Evolutionary conservation across 2,329 filamentous ascomycete genomes (phyloP).

Genomic region (Chrysoporthe cubensis): DNA sequence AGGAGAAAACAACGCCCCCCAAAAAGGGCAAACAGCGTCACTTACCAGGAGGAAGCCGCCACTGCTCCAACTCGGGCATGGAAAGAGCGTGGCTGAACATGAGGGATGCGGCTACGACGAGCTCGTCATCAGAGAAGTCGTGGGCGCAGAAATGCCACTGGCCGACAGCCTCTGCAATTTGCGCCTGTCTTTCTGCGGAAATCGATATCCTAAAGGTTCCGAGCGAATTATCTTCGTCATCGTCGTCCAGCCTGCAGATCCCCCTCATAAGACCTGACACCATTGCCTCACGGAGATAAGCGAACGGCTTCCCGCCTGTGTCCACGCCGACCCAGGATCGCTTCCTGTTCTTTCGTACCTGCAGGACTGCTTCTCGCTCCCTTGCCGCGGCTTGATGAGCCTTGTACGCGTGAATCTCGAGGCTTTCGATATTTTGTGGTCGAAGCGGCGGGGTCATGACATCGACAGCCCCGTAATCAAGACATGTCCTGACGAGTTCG

Average conservation of each 20-base stretch:
- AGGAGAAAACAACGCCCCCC: conserved; percentile 11
- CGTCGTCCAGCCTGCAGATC: conserved; percentile 74
- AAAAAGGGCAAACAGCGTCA: conserved; percentile 27
- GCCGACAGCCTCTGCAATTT: conserved; percentile 71
- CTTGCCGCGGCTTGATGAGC: conserved; percentile 75
- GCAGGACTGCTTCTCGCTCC: conserved; percentile 73
- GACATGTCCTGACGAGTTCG: conserved; percentile 57
- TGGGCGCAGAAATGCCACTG: conserved; percentile 90
- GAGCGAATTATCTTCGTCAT: conserved; percentile 56
- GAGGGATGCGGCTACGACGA: conserved; percentile 79
- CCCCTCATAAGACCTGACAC: conserved; percentile 88
- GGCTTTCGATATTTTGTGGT: conserved; percentile 70
- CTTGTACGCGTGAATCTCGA: conserved; percentile 84
- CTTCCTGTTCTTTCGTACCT: conserved; percentile 76
- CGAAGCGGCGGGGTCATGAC: conserved; percentile 81
- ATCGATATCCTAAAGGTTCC: conserved; percentile 58
- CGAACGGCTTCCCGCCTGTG: conserved; percentile 77
- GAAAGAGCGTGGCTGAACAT: conserved; percentile 90
- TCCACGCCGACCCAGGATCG: conserved; percentile 90
- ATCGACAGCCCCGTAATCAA: conserved; percentile 86
- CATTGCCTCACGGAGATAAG: conserved; percentile 91
- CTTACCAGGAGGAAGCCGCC: conserved; percentile 78
- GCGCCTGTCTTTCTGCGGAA: conserved; percentile 63
- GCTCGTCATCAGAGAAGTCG: conserved; percentile 85
- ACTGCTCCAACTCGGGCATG: conserved; percentile 79